Evolutionary conservation across 768 basidiomycete genomes (phyloP).

Genomic region (Rubroboletus pulcherrimus): DNA sequence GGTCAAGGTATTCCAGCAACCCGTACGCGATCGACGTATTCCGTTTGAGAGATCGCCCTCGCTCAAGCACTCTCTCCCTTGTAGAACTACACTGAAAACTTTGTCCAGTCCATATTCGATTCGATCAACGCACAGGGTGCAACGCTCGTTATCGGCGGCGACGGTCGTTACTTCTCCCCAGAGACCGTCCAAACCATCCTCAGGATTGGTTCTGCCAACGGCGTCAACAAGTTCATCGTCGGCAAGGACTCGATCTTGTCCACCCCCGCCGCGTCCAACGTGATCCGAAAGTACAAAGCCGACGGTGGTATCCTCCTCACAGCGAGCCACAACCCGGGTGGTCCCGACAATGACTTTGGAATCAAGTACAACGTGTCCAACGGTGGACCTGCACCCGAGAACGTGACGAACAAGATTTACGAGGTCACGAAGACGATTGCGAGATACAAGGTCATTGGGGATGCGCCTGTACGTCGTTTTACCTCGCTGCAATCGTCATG

Average conservation of each 20-base stretch:
- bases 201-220: conserved; percentile 91
- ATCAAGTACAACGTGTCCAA: conserved; percentile 99
- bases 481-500: not conserved
- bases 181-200: conserved; percentile 90
- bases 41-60: not conserved
- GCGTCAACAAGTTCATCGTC: conserved; percentile 87
- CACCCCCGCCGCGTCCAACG: conserved; percentile 93
- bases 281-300: conserved; percentile 95
- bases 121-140: conserved; percentile 77
- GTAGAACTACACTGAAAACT: conserved; percentile 99
- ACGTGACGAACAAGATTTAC: conserved; percentile 92
- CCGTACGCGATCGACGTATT: conserved; percentile 48
- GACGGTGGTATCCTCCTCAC: conserved; percentile 96
- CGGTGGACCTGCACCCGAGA: conserved; percentile 96
- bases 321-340: conserved; percentile 97
- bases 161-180: conserved; percentile 89
- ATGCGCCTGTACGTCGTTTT: conserved; percentile 56
- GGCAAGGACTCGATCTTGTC: conserved; percentile 91
- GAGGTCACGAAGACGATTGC: conserved; percentile 85
- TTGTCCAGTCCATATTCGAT: conserved; percentile 89
- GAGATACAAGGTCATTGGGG: conserved; percentile 81
- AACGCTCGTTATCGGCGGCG: conserved; percentile 94
- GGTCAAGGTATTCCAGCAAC: conserved; percentile 97
- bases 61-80: conserved; percentile 18
- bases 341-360: conserved; percentile 97